These are phyloP conservation scores for Chrysopogon serrulatus DNA, from an alignment of 176 grass and related monocot species.

Conservation along the genomic window DNA sequence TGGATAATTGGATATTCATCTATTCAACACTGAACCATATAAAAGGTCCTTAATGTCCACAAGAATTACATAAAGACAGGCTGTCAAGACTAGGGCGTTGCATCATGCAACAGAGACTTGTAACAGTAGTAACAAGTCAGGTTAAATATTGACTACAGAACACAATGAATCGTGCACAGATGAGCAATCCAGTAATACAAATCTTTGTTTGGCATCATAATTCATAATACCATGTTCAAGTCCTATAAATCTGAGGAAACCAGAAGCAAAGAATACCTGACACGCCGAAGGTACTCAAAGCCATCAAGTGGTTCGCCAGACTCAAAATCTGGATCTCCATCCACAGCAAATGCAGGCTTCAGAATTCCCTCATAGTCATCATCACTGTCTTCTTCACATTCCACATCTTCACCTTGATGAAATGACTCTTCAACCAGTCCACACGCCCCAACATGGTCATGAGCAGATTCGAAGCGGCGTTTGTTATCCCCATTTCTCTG, in stretches of 20 bases:
- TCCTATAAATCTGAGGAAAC: not conserved
- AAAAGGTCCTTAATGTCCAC: not conserved
- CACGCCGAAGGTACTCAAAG: slow-evolving; percentile 88
- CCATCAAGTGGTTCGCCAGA: slow-evolving; percentile 76
- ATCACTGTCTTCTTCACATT: slow-evolving; percentile 52
- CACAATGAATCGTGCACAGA: not conserved
- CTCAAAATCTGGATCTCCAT: slow-evolving; percentile 92
- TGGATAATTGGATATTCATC: not conserved
- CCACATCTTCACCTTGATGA: slow-evolving; percentile 23
- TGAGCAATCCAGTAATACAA: not conserved
- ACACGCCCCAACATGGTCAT: not conserved
- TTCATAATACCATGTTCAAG: not conserved
- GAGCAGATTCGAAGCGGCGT: not conserved
- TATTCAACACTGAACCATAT: not conserved
- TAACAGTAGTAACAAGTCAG: not conserved
- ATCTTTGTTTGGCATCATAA: not conserved
- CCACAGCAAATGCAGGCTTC: slow-evolving; percentile 72
- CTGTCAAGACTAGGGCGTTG: not conserved
- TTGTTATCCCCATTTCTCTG: slow-evolving; percentile 18
- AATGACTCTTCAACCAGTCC: not conserved
- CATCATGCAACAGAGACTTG: not conserved
- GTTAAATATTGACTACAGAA: not conserved
- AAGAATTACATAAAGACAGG: not conserved
- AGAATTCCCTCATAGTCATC: slow-evolving; percentile 67
- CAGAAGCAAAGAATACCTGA: slow-evolving; percentile 44